Evolutionary conservation across 148 eudicot species (phyloP), one percentile per base, ranked within the genome.

Genomic region (Persicaria tinctoria): DNA sequence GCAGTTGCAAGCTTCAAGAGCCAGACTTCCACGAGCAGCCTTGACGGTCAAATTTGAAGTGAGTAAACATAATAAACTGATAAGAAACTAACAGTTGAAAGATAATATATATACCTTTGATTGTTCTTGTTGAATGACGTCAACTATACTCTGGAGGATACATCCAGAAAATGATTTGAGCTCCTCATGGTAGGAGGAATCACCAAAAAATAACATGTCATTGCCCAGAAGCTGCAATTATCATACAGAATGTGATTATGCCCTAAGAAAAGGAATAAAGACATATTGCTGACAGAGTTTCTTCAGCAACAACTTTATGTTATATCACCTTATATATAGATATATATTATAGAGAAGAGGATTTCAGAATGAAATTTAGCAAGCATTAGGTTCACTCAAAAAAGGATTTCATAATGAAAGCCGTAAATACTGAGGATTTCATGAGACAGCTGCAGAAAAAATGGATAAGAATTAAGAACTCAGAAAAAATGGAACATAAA

Each of bases 1-100:
- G 75, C 91, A 86, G 76, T 89, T 89, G 83, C 96, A 91, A 78
- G 85, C 87, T 72, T 91, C 96, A 71, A 91, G 96, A 18, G 96
- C 96, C 76, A 89, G 60, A 73, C 66, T 87, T 80, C 96, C 96
- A 49, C 96, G 91, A 72, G 74, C 77, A 81, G 75, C 86, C 93
- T 91, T 56, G 38, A 74, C 51, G 18, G 64, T 49, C 79, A 54
- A 49, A 80, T 69, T 72, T 14, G 41, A 50, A 78, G 77, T 80
- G 23, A 77, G 72, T 60, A 78, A 44, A 62, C 16, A 48, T 70
- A 23, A 74, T 49, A 14, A 76, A 46, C 32, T 54, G 27, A 59
- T 55, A 5, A 74, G 17, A 75, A 32, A 49, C 32, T 17, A 62
- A 57, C 27, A 72, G 32, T 51, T 76, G 59, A 55, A 77, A 38